These are phyloP conservation scores for Apiotrichum veenhuisii DNA, from an alignment of 1,284 basidiomycete species.

Conservation along the genomic window DNA sequence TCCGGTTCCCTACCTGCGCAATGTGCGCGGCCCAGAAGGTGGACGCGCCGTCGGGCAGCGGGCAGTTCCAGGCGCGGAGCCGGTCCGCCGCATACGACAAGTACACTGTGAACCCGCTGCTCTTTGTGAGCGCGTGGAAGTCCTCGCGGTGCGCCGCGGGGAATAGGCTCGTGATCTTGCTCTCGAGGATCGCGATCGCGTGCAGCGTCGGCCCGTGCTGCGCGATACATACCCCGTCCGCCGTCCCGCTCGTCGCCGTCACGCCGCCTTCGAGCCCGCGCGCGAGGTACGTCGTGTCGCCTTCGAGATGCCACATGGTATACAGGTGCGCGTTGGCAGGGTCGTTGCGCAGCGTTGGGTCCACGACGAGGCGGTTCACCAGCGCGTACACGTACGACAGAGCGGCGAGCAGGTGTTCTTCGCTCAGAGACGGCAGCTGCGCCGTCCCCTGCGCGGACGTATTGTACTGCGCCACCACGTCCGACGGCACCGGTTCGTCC, in stretches of 20 bases:
- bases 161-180: background rate
- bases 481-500: background rate
- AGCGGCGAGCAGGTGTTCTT: background rate
- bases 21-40: conserved; percentile 4
- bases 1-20: too few species aligned
- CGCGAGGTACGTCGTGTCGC: conserved; percentile 2
- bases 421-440: background rate
- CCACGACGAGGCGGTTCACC: background rate
- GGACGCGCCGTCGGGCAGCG: background rate
- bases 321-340: background rate
- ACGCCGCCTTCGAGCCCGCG: background rate
- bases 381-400: background rate
- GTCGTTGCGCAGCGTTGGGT: background rate
- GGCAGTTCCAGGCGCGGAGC: conserved; percentile 5
- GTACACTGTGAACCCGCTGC: conserved; percentile 1
- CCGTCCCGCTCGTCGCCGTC: background rate
- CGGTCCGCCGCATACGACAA: background rate
- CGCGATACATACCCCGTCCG: conserved; percentile 1
- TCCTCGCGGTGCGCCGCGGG: background rate
- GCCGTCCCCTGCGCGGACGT: background rate
- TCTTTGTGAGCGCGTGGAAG: background rate
- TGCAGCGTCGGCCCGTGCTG: background rate
- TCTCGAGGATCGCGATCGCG: conserved; percentile 1
- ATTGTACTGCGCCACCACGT: background rate
- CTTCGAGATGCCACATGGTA: background rate